These are phyloP conservation scores for Toxoplasma gondii DNA, from an alignment of 169 alveolate genomes.

Conservation along the genomic window DNA sequence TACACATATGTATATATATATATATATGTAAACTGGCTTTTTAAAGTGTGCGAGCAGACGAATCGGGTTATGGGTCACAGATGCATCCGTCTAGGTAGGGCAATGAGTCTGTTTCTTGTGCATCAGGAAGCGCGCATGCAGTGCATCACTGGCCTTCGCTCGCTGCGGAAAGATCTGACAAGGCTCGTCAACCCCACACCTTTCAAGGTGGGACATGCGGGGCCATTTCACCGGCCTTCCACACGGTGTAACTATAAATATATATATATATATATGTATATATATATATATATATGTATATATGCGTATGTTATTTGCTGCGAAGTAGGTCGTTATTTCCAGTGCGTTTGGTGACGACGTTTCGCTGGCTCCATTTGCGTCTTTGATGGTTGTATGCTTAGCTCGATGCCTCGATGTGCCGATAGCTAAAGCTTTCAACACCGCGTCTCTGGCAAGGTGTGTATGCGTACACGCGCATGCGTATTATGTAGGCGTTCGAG, in stretches of 20 bases:
- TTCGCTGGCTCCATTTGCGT: no score
- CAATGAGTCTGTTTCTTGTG: no score
- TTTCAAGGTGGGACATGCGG: not conserved
- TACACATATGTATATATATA: not conserved
- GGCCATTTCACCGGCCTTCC: not conserved
- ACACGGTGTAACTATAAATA: not conserved
- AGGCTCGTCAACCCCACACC: constrained; percentile 26
- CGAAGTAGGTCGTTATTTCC: not conserved
- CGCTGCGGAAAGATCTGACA: constrained; percentile 21
- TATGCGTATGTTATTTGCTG: not conserved
- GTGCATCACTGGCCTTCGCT: not conserved
- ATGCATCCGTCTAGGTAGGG: no score
- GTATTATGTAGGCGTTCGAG: no score
- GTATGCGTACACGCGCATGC: no score
- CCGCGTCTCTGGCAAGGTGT: no score
- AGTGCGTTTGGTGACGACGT: no score
- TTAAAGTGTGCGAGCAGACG: no score
- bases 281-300: not conserved
- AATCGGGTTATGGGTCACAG: no score
- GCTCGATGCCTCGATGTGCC: no score
- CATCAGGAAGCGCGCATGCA: constrained; percentile 3
- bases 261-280: not conserved
- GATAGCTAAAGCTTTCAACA: no score
- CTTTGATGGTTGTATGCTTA: no score
- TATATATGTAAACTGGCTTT: not conserved